Evolutionary conservation across 2,329 filamentous ascomycete genomes (phyloP), one percentile per base, ranked within the genome.

Genomic region (Cordyceps cicadae): DNA sequence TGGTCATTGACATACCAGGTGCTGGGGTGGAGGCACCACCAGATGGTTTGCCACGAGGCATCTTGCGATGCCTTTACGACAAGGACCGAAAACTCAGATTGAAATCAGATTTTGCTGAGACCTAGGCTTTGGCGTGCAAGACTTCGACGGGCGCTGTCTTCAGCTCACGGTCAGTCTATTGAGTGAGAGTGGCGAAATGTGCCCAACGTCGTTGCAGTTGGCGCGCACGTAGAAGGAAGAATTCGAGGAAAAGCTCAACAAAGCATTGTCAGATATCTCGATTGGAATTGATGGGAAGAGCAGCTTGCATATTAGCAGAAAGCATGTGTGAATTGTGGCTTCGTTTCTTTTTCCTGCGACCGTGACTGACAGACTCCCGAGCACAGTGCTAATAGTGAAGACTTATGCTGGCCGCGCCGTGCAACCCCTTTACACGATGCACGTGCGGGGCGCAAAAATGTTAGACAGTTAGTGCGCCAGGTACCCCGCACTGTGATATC

Each of bases 391-490:
- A 64, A 62, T 64, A 49, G 54, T 37, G 54, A 45, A 34, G 50
- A 57, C 34, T 45, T 49, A 1, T 5, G 5, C 29, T 29, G 29
- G 34, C 2, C 26, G 19, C 45, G 68, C 66, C 67, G 65, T 69
- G 59, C 3, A 29, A 29, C 59, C 66, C 64, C 65, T 66, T 68
- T 66, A 71, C 72, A 68, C 70, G 72, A 68, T 63, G 68, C 70
- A 71, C 70, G 68, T 72, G 70, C 59, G 8, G 34, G 43, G 24
- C 55, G 17, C 54, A 39, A 61, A 62, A 46, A 54, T 29, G 32
- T 11, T 59, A 54, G 57, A 63, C 62, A 65, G 62, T 19, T 59
- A 49, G 61, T 68, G 51, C 24, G 11, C n/a, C 17, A 17, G 11
- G 2, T 1, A n/a, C 4, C 8, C 11, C 32, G 61, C 65, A 66